Conservation (phyloP, 2,329 filamentous ascomycete genomes). For the Sarocladium kiliense region DNA sequence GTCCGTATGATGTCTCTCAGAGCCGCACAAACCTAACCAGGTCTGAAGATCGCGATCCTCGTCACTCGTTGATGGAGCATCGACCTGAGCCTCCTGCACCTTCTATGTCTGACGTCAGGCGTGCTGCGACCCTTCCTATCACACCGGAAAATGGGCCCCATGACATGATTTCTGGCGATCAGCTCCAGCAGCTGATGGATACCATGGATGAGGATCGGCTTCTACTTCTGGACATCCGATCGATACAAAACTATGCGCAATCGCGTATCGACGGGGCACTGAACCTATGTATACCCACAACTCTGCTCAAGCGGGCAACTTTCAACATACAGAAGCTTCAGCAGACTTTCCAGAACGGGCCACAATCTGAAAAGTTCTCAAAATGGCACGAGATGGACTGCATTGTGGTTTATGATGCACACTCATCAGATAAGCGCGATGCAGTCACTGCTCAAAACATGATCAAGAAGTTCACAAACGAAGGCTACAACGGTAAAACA, state of each 20-base stretch:
- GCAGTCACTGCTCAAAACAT: conserved; percentile 77
- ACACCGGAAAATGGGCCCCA: conserved; percentile 41
- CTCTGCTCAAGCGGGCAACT: conserved; percentile 81
- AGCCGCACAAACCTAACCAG: conserved; percentile 29
- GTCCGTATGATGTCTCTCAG: conserved; percentile 21
- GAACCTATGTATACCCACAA: conserved; percentile 93
- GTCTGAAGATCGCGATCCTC: conserved; percentile 46
- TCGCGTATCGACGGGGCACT: conserved; percentile 75
- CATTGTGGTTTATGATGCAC: conserved; percentile 83
- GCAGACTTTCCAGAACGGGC: conserved; percentile 73
- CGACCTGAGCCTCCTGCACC: conserved; percentile 34
- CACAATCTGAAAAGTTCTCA: conserved; percentile 67
- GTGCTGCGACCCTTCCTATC: conserved; percentile 49
- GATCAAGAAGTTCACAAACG: conserved; percentile 84
- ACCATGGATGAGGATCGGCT: conserved; percentile 35
- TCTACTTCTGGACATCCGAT: conserved; percentile 79
- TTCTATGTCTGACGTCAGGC: conserved; percentile 18
- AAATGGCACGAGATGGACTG: conserved; percentile 68
- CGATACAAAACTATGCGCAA: conserved; percentile 73
- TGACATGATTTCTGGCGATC: conserved; percentile 46
- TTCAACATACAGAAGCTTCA: conserved; percentile 86
- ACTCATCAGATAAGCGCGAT: conserved; percentile 73
- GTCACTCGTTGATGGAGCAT: conserved; percentile 48
- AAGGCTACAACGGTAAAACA: conserved; percentile 71
- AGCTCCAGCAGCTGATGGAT: conserved; percentile 53